Evolutionary conservation across 352 stramenopile species (phyloP), one percentile per base, ranked within the genome.

Genomic region (Phytophthora pistaciae): DNA sequence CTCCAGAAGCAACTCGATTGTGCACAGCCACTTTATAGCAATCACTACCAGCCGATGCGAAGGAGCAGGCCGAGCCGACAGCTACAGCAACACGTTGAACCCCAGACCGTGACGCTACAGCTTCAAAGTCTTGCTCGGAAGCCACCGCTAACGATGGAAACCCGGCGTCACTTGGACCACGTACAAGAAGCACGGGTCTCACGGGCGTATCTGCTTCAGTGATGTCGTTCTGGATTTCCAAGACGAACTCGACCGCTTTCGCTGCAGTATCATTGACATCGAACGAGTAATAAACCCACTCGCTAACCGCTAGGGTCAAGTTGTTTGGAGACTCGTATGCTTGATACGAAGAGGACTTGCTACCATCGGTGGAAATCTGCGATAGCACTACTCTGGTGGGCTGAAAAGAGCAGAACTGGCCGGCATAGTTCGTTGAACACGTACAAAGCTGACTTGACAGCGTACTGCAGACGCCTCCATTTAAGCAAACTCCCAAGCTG

Each of bases 1-100:
- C 70, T 31, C 79, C 84, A 1, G 87, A 87, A 16, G 88, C 82
- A 20, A 79, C 64, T 33, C 85, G 86, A 62, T 94, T 93, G 76
- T 90, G 77, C 2, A 92, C 49, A 0, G 85, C 82, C 10, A 94
- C 66, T 60, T 94, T 94, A 78, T 83, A 94, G 78, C 87, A 93
- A 36, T 90, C 74, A 6, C 70, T 80, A 1, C 71, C 64, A 1
- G 64, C 79, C 5, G 48, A 27, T 11, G 66, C 63, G 29, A 72
- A 83, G 3, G 83, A 79, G 60, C 85, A 94, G 4, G 70, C 55
- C 0, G 72, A 81, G 11, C 79, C 73, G 1, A 94, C 77, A 11
- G 66, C 68, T 13, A 94, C 38, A 3, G 78, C 59, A 5, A 94
- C 80, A 5, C 60, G 46, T 52, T 94, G 87, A 1, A 48, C 53